phyloP scores from a whole-genome alignment of 495 filamentous ascomycete species.

The Trichoderma gamsii region DNA sequence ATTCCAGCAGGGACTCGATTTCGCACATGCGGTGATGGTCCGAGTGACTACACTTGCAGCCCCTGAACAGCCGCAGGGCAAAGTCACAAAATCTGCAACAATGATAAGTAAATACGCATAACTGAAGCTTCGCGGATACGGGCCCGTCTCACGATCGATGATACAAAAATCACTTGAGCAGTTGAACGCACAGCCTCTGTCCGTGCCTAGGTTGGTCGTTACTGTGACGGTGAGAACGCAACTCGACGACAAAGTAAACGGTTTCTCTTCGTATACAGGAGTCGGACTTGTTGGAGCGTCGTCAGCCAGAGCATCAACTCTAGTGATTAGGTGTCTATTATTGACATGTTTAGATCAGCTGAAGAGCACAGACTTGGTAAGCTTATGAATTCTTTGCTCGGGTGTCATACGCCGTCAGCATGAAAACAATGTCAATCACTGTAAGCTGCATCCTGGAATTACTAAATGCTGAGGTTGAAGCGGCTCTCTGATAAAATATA shows the following conservation, averaged over 20 bases:
- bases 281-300: background rate
- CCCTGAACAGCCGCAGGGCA: constrained; percentile 14
- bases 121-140: background rate
- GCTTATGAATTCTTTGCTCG: background rate
- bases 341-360: background rate
- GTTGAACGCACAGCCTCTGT: background rate
- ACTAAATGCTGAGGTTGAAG: background rate
- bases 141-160: constrained; percentile 6
- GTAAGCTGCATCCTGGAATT: background rate
- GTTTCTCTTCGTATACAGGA: too few species aligned
- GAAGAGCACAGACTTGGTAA: background rate
- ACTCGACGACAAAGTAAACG: background rate
- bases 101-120: background rate
- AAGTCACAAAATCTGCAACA: constrained; percentile 1
- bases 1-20: background rate
- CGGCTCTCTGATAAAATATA: background rate
- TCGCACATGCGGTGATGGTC: constrained; percentile 12
- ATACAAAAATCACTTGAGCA: constrained; percentile 14
- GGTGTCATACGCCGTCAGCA: background rate
- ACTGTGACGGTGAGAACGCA: constrained; percentile 11
- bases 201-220: background rate
- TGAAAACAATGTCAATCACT: background rate
- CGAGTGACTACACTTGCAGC: background rate
- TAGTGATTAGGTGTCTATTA: background rate
- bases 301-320: background rate